Percentiles rank a stretch among this genome's conserved stretches.
Conservation (phyloP, 306 rosid species). For the Vicia faba region DNA sequence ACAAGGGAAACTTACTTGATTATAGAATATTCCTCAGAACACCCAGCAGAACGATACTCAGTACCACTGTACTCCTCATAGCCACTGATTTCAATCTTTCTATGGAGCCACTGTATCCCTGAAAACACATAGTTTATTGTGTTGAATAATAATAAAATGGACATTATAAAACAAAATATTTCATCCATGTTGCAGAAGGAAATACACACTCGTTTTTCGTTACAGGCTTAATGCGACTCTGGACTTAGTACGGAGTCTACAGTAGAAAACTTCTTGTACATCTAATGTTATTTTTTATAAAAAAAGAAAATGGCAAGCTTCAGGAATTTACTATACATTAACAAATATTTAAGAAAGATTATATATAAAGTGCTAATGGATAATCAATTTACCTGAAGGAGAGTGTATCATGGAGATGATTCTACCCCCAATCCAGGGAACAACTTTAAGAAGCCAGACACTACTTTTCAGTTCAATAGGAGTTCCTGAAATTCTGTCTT, state of each 20-base stretch:
- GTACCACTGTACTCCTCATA: constrained; percentile 88
- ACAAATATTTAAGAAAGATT: background rate
- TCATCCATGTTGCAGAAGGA: background rate
- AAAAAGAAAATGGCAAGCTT: no score
- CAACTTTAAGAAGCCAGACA: constrained; percentile 68
- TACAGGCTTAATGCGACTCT: no score
- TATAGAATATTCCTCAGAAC: constrained; percentile 81
- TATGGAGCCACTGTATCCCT: constrained; percentile 93
- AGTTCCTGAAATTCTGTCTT: constrained; percentile 51
- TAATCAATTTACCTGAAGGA: constrained; percentile 68
- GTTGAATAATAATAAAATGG: constrained; percentile 31
- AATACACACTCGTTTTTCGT: no score
- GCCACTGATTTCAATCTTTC: constrained; percentile 77
- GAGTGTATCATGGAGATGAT: constrained; percentile 81
- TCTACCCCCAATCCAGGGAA: constrained; percentile 98
- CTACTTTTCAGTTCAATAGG: constrained; percentile 80
- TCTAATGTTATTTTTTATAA: no score
- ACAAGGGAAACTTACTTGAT: constrained; percentile 58
- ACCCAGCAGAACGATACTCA: constrained; percentile 93
- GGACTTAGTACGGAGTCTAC: no score
- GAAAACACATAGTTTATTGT: constrained; percentile 32
- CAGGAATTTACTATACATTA: no score
- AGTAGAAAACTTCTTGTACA: no score
- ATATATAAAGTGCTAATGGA: constrained; percentile 20
- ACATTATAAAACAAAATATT: constrained; percentile 16